Evolutionary conservation across 176 grass and related monocot genomes (phyloP), one percentile per base, ranked within the genome.

Genomic region (Musa beccarii): DNA sequence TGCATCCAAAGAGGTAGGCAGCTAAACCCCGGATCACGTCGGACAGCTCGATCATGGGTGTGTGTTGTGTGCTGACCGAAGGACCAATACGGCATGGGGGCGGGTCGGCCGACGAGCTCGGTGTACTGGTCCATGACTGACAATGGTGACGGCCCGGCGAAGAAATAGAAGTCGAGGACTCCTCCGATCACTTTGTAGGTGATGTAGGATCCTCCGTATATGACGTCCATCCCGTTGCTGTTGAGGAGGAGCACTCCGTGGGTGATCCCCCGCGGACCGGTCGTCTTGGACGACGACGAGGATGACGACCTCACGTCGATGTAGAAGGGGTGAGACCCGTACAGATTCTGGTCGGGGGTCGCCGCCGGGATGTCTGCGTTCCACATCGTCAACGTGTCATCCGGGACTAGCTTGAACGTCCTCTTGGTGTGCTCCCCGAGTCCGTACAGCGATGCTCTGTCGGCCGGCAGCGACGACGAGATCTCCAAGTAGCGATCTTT

Each of bases 301-400:
- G 22, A 28, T 28, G 26, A 28, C 20, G 85, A 80, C 20, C 92
- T 73, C 43, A 96, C 76, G 71, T 96, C 92, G 53, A 96, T 76
- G 85, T 96, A 96, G 84, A 96, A 96, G 2, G 92, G 92, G 73
- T 96, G 92, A 0, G 89, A 89, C n/a, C 92, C 89, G 59, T 96
- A 96, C 10, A 96, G 82, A 82, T 96, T 96, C 24, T 92, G 3
- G 71, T 96, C 84, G 0, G 64, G 49, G 50, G 14, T 63, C 29
- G 0, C 0, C 0, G 92, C 83, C 0, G 19, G 2, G 52, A 89
- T 92, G 85, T 96, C 89, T 3, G 89, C 26, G 73, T 88, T 96
- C 92, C 89, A 96, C 57, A 96, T 66, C 53, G 92, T 96, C 74
- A 92, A 88, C 2, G 83, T 92, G 51, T 92, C 87, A 66, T 84